Base-by-base conservation (phyloP, 2,329 filamentous ascomycete genomes). In the Eutypa lata region DNA sequence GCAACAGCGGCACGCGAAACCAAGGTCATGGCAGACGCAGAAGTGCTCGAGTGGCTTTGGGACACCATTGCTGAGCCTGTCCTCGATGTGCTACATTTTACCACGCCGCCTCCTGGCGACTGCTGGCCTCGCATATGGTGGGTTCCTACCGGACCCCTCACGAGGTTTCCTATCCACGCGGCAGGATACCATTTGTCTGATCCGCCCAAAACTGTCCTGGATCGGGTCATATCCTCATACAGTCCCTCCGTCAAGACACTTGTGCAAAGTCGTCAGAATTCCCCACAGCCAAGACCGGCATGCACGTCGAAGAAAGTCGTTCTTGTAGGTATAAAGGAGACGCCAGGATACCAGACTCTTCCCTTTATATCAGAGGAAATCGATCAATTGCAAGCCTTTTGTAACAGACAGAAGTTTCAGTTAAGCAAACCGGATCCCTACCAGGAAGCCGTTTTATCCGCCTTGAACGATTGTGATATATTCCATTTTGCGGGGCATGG, bases 401-500 rank as follows among this genome's bases (percentile, higher is more conserved):
- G 50, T 18, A 1, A 22, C 55, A 5, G 1, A 8, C 16, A 8
- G 14, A 35, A 35, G 14, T 35, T 8, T 35, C 6, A 24, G 49
- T 2, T n/a, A 49, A 51, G 53, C 56, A 11, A 42, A 10, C 14
- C 50, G 2, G 1, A 28, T 28, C 7, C 64, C 59, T 28, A n/a
- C n/a, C n/a, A n/a, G n/a, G 43, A 53, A 8, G 61, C 68, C 2
- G 52, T 73, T 1, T 2, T 71, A 1, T 10, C 18, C 0, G 38
- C 53, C 2, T 51, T 74, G 3, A 44, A 24, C 3, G 45, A 26
- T 0, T 70, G 66, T 57, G 56, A 61, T 11, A 67, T 76, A 4
- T 72, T 75, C 52, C 73, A 76, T 53, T 77, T 77, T 49, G 73
- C 74, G 1, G 69, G 74, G 7, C 73, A 74, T 50, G 72, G 69